A percentile compares a stretch with the other conserved stretches of the same genome.
Evolutionary conservation across 2,329 filamentous ascomycete genomes (phyloP).

Genomic region (Sarocladium kiliense): DNA sequence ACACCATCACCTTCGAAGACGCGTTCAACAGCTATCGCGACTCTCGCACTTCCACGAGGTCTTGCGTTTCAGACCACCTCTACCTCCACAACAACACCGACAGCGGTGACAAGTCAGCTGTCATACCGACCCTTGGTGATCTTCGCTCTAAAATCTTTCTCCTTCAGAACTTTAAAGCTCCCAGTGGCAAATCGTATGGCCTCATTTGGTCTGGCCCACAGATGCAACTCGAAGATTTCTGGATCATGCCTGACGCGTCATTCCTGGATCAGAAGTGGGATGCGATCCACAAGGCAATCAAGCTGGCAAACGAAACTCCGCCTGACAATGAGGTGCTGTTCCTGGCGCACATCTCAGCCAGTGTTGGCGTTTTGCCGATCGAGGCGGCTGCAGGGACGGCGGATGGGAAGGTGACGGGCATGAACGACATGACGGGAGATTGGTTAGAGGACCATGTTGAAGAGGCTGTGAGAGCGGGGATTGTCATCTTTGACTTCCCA

Average conservation of each 20-base stretch:
- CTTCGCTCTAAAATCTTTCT: slow-evolving; percentile 41
- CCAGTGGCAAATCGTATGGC: slow-evolving; percentile 28
- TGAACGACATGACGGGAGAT: slow-evolving; percentile 44
- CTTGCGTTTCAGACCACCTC: slow-evolving; percentile 30
- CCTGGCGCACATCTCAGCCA: slow-evolving; percentile 42
- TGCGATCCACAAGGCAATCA: slow-evolving; percentile 35
- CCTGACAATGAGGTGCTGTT: slow-evolving; percentile 33
- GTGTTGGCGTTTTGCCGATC: slow-evolving; percentile 42
- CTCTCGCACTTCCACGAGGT: slow-evolving; percentile 26
- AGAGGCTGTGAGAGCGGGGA: slow-evolving; percentile 30
- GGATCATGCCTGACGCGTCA: slow-evolving; percentile 36
- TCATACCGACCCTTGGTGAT: slow-evolving; percentile 38
- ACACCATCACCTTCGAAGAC: slow-evolving; percentile 37
- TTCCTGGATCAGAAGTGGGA: slow-evolving; percentile 43
- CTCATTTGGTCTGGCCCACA: slow-evolving; percentile 38
- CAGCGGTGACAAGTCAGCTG: slow-evolving; percentile 1
- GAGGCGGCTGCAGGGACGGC: slow-evolving; percentile 43
- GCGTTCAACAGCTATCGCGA: slow-evolving; percentile 37
- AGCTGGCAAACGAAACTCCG: slow-evolving; percentile 26
- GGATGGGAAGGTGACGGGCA: slow-evolving; percentile 36
- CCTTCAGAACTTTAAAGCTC: slow-evolving; percentile 39
- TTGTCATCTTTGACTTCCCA: slow-evolving; percentile 46
- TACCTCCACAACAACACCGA: slow-evolving; percentile 24
- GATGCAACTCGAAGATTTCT: slow-evolving; percentile 42
- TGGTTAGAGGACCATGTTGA: slow-evolving; percentile 29